Evolutionary conservation across 208 protist species (phyloP).

Genomic region (Phytomonas sp.): DNA sequence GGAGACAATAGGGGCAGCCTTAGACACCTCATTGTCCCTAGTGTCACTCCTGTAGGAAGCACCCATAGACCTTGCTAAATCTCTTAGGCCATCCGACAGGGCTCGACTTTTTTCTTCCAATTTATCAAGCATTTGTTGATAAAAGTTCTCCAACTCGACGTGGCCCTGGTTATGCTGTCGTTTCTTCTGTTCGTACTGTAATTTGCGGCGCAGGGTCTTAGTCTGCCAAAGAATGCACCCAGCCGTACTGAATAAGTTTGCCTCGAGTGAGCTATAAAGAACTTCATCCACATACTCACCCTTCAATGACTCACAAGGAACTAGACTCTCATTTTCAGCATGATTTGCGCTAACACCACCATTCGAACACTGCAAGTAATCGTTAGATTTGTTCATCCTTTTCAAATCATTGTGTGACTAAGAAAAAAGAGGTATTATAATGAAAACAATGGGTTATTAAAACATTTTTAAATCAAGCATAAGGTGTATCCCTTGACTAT

Average conservation of each 20-base stretch:
- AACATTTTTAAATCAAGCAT: background rate
- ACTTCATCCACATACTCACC: slow-evolving; percentile 14
- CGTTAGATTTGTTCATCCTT: background rate
- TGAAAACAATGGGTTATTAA: background rate
- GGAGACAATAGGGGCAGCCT: background rate
- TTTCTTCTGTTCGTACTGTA: slow-evolving; percentile 13
- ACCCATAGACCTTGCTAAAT: background rate
- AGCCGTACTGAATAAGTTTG: slow-evolving; percentile 24
- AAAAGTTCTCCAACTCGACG: background rate
- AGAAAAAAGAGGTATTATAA: background rate
- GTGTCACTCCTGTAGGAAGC: background rate
- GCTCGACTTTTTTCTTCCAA: background rate
- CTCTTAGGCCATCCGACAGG: background rate
- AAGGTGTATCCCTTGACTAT: background rate
- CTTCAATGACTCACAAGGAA: background rate
- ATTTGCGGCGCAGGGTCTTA: slow-evolving; percentile 17
- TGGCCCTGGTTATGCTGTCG: background rate
- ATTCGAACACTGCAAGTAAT: background rate
- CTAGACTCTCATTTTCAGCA: background rate
- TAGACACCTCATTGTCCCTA: background rate
- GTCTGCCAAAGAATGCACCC: slow-evolving; percentile 29
- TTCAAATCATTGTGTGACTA: background rate
- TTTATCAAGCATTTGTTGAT: background rate
- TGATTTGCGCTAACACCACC: background rate
- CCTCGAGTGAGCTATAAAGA: slow-evolving; percentile 19